These are phyloP conservation scores for Termitomyces sp. DNA, from an alignment of 768 basidiomycete species.

Conservation along the genomic window DNA sequence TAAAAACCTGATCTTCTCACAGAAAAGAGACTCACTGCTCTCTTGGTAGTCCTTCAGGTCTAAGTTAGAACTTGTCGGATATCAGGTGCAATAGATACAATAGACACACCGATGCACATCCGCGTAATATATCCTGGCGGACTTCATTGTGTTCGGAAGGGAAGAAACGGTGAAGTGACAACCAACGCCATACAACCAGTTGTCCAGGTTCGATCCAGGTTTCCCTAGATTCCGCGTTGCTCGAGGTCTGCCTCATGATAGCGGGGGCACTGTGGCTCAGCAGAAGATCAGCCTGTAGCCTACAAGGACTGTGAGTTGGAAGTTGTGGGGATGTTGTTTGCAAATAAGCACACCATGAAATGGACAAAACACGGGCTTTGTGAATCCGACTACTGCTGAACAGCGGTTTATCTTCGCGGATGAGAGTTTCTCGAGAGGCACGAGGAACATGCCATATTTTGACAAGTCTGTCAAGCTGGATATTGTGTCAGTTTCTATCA, in stretches of 20 bases:
- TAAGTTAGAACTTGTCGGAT: neutral
- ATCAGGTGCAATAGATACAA: neutral
- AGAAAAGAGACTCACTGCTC: slow-evolving; percentile 45
- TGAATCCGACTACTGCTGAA: slow-evolving; percentile 68
- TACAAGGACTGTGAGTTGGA: slow-evolving; percentile 20
- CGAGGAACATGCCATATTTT: slow-evolving; percentile 69
- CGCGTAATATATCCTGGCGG: slow-evolving; percentile 38
- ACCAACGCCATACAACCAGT: slow-evolving; percentile 63
- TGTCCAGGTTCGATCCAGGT: slow-evolving; percentile 42
- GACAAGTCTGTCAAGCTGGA: slow-evolving; percentile 64
- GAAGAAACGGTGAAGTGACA: slow-evolving; percentile 61
- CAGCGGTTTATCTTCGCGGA: slow-evolving; percentile 70
- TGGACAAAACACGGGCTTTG: slow-evolving; percentile 56
- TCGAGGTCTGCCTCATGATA: slow-evolving; percentile 29
- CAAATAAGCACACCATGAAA: slow-evolving; percentile 45
- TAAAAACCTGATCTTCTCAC: neutral
- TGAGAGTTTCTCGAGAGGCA: slow-evolving; percentile 29
- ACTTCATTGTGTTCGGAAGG: slow-evolving; percentile 33
- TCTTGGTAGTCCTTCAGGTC: slow-evolving; percentile 64
- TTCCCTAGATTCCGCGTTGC: slow-evolving; percentile 19
- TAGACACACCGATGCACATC: slow-evolving; percentile 53
- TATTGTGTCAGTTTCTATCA: neutral
- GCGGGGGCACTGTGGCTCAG: slow-evolving; percentile 51
- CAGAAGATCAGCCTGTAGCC: slow-evolving; percentile 55
- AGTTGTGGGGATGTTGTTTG: neutral